Base-by-base conservation (phyloP, 2,329 filamentous ascomycete genomes). In the Aspergillus awamori region DNA sequence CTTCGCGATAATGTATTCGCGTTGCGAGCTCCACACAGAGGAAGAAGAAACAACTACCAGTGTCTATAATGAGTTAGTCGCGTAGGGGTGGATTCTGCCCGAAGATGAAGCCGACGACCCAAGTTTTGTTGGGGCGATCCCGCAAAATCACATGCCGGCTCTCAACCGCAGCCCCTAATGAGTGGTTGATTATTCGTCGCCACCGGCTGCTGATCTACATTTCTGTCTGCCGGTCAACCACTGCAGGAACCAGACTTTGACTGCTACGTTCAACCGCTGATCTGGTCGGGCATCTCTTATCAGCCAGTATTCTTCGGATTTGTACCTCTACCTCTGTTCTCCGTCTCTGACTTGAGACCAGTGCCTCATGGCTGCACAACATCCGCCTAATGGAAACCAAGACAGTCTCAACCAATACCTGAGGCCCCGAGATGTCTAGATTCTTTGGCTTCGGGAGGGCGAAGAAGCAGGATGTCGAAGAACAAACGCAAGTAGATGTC, bases 351-450 rank as follows among this genome's bases (percentile, higher is more conserved):
- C 53, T 6, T 36, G 39, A 45, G 43, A 20, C 33, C 30, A 24
- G 20, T 52, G 22, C 47, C 33, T 33, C 53, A 65, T 65, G 57
- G 53, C 53, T 53, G 33, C 43, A 43, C 30, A 28, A 51, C 28
- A 52, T 17, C 28, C 39, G 7, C 15, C 52, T 30, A 13, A 30
- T 47, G n/a, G 28, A 52, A 57, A 62, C 4, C 36, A 47, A 56
- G 48, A 26, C 57, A 28, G 39, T 53, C 52, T 26, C 15, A 26
- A 26, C 33, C 38, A 53, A 45, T 57, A 59, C 58, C 47, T 63
- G 60, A 62, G 62, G 61, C 30, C 52, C 59, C 60, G 63, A 52
- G 24, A 69, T 69, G 67, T 58, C 65, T 55, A 62, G 63, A 52
- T 11, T 69, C 13, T 59, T 67, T 26, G 63, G 65, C 26, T 57